Conservation (phyloP, 2,329 filamentous ascomycete genomes). For the Biscogniauxia sp. region DNA sequence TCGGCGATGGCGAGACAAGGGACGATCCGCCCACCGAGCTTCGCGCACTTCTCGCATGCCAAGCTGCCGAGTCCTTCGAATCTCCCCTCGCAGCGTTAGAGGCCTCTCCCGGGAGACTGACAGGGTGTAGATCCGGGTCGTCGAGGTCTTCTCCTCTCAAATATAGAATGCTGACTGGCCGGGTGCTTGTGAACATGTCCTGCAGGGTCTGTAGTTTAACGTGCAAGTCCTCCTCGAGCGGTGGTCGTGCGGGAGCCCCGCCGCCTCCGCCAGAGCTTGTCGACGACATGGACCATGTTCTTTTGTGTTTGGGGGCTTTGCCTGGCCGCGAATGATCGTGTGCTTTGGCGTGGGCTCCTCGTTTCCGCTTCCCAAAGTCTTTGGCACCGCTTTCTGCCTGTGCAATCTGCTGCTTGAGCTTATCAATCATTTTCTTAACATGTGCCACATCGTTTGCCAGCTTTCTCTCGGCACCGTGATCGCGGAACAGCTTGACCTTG, state of each 20-base stretch:
- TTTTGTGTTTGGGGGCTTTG: conserved; percentile 87
- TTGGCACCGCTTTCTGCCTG: conserved; percentile 70
- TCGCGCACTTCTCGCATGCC: conserved; percentile 52
- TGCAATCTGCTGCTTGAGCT: conserved; percentile 88
- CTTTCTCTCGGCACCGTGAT: conserved; percentile 93
- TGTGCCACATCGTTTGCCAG: conserved; percentile 92
- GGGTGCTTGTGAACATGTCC: conserved; percentile 85
- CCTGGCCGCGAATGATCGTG: conserved; percentile 61
- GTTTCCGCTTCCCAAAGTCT: conserved; percentile 64
- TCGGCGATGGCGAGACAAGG: conserved; percentile 65
- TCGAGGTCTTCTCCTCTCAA: conserved; percentile 74
- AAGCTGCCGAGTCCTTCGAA: conserved; percentile 46
- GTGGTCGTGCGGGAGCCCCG: conserved; percentile 42
- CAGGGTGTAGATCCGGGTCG: conserved; percentile 76
- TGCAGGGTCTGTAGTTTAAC: conserved; percentile 75
- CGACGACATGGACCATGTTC: conserved; percentile 94
- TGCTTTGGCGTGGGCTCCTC: conserved; percentile 43
- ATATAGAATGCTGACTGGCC: conserved; percentile 75
- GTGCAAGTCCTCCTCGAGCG: conserved; percentile 72
- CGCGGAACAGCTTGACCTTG: conserved; percentile 95
- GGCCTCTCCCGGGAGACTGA: conserved; percentile 67
- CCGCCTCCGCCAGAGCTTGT: conserved; percentile 53
- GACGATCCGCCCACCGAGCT: conserved; percentile 60
- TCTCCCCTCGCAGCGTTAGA: conserved; percentile 57
- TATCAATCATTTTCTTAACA: conserved; percentile 95